phyloP scores from a whole-genome alignment of 768 basidiomycete genomes.

The Favolaschia claudopus region DNA sequence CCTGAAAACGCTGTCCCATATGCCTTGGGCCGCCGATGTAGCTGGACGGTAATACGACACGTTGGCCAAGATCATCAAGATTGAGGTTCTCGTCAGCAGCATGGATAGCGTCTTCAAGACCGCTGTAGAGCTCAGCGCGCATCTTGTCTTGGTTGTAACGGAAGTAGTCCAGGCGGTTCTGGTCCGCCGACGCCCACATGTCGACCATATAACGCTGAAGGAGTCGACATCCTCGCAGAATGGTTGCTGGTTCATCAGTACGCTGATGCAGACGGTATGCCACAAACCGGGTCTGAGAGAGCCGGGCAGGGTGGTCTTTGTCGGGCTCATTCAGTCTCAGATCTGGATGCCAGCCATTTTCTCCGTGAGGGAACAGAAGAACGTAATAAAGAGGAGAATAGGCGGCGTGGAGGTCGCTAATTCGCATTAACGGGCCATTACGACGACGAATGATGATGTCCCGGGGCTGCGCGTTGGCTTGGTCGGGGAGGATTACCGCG shows the following conservation, averaged over 20 bases:
- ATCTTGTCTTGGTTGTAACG: conserved; percentile 37
- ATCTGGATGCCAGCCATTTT: conserved; percentile 38
- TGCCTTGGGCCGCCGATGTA: conserved; percentile 31
- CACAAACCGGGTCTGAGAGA: conserved; percentile 39
- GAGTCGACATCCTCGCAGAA: conserved; percentile 43
- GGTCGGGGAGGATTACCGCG: background rate
- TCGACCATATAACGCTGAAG: conserved; percentile 50
- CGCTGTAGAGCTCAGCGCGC: conserved; percentile 40
- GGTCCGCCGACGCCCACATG: conserved; percentile 44
- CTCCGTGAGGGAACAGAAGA: conserved; percentile 41
- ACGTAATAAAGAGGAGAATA: conserved; percentile 46
- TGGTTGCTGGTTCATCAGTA: conserved; percentile 27
- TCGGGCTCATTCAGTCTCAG: background rate
- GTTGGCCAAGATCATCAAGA: conserved; percentile 30
- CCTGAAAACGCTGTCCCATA: conserved; percentile 45
- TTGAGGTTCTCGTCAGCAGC: conserved; percentile 25
- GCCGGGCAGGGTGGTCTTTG: conserved; percentile 15
- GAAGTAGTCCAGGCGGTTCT: conserved; percentile 38
- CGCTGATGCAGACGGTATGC: conserved; percentile 41
- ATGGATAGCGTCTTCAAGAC: conserved; percentile 34
- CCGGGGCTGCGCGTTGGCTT: background rate
- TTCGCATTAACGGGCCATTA: conserved; percentile 27
- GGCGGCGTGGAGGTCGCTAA: conserved; percentile 31
- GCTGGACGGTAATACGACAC: conserved; percentile 33
- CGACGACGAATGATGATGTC: conserved; percentile 13